A percentile compares a stretch with the other conserved stretches of the same genome.
Evolutionary conservation across 768 basidiomycete species (phyloP).

Genomic region (Mycena vulgaris): DNA sequence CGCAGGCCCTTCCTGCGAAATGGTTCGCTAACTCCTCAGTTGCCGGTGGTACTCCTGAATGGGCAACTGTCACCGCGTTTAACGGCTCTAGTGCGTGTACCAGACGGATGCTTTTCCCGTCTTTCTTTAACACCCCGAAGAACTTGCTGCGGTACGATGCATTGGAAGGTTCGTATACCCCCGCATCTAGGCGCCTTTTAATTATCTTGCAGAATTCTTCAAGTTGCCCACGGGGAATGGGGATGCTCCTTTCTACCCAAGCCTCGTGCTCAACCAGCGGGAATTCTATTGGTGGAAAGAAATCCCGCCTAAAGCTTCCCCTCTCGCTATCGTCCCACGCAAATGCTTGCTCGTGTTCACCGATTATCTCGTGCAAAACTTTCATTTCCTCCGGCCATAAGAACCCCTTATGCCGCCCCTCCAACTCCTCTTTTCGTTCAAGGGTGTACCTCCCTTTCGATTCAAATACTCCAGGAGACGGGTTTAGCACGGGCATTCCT

Average conservation of each 20-base stretch:
- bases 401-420: constrained; percentile 40
- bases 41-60: constrained; percentile 40
- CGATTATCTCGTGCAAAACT: constrained; percentile 41
- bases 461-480: constrained; percentile 36
- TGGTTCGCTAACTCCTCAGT: constrained; percentile 28
- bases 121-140: constrained; percentile 49
- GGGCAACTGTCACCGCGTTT: constrained; percentile 40
- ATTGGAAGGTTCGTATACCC: constrained; percentile 30
- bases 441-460: constrained; percentile 35
- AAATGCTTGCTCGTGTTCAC: constrained; percentile 37
- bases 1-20: constrained; percentile 35
- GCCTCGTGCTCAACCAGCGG: constrained; percentile 44
- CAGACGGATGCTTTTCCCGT: constrained; percentile 40
- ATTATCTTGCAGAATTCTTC: constrained; percentile 35
- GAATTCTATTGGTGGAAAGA: constrained; percentile 23
- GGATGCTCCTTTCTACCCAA: constrained; percentile 40
- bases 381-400: constrained; percentile 47
- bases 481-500: constrained; percentile 33
- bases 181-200: constrained; percentile 34
- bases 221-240: constrained; percentile 37
- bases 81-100: constrained; percentile 47
- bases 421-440: constrained; percentile 38
- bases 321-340: constrained; percentile 24
- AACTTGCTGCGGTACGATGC: constrained; percentile 47
- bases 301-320: constrained; percentile 14